phyloP scores from a whole-genome alignment of 1,284 basidiomycete species.

The Cutaneotrichosporon cutaneum region DNA sequence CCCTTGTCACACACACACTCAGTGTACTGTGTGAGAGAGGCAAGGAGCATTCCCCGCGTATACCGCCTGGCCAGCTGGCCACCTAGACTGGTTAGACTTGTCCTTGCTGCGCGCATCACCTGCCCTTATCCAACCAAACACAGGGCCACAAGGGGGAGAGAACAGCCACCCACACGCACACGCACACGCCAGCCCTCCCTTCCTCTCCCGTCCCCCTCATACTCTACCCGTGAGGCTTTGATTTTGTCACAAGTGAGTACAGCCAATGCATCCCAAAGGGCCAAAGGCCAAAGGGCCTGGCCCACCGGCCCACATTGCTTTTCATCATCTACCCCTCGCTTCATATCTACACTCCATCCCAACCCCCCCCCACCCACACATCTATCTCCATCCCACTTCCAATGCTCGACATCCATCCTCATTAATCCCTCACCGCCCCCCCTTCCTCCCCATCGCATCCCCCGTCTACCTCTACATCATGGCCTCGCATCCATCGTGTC shows the following conservation, averaged over 20 bases:
- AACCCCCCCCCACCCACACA: neutral
- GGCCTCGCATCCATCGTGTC: neutral
- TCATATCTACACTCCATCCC: neutral
- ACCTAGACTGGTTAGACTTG: neutral
- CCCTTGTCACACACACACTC: neutral
- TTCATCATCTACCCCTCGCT: neutral
- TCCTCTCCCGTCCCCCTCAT: too few species aligned
- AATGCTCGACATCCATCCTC: neutral
- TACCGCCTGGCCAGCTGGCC: neutral
- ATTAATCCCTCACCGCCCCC: neutral
- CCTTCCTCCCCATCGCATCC: neutral
- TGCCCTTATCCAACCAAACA: neutral
- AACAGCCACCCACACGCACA: too few species aligned
- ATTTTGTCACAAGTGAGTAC: too few species aligned
- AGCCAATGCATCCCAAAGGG: too few species aligned
- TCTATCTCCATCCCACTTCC: neutral
- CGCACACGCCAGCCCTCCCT: too few species aligned
- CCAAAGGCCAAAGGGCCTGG: too few species aligned
- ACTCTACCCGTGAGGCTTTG: too few species aligned
- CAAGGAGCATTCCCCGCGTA: neutral
- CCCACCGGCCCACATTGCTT: too few species aligned
- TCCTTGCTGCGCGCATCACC: neutral
- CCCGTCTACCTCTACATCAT: constrained; percentile 1
- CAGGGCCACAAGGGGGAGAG: too few species aligned
- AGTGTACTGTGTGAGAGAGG: neutral